These are phyloP conservation scores for Phaeotremella fagi DNA, from an alignment of 768 basidiomycete species.

Conservation along the genomic window DNA sequence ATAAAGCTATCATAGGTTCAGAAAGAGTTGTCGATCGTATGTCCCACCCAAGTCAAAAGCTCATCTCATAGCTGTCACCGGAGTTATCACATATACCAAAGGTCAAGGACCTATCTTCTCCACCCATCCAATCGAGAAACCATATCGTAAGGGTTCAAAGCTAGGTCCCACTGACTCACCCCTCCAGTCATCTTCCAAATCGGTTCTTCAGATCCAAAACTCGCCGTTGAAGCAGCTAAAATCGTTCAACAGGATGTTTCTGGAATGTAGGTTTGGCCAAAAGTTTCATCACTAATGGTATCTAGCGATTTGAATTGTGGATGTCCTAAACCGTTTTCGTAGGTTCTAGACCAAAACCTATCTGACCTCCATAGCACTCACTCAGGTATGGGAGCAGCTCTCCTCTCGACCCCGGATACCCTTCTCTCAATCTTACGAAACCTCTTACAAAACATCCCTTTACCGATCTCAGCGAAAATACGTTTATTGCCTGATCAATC, in stretches of 20 bases:
- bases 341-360: slow-evolving; percentile 5
- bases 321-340: slow-evolving; percentile 90
- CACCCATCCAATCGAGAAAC: slow-evolving; percentile 89
- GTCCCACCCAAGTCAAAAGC: slow-evolving; percentile 41
- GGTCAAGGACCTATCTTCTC: slow-evolving; percentile 75
- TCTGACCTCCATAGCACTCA: slow-evolving; percentile 27
- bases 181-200: slow-evolving; percentile 86
- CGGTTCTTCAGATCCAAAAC: slow-evolving; percentile 79
- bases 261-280: slow-evolving; percentile 55
- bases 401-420: slow-evolving; percentile 84
- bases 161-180: slow-evolving; percentile 6
- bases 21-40: slow-evolving; percentile 79
- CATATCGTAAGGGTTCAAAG: slow-evolving; percentile 53
- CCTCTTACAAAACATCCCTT: slow-evolving; percentile 66
- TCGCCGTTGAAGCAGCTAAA: slow-evolving; percentile 87
- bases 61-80: slow-evolving; percentile 64
- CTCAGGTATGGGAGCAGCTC: slow-evolving; percentile 91
- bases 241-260: slow-evolving; percentile 81
- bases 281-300: neutral
- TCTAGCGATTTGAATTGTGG: slow-evolving; percentile 94
- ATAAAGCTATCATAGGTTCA: slow-evolving; percentile 86
- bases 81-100: slow-evolving; percentile 81
- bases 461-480: slow-evolving; percentile 92
- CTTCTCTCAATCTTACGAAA: slow-evolving; percentile 82
- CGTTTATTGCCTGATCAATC: slow-evolving; percentile 77